Evolutionary conservation across 2,329 filamentous ascomycete genomes (phyloP).

Genomic region (Teratosphaeria nubilosa): DNA sequence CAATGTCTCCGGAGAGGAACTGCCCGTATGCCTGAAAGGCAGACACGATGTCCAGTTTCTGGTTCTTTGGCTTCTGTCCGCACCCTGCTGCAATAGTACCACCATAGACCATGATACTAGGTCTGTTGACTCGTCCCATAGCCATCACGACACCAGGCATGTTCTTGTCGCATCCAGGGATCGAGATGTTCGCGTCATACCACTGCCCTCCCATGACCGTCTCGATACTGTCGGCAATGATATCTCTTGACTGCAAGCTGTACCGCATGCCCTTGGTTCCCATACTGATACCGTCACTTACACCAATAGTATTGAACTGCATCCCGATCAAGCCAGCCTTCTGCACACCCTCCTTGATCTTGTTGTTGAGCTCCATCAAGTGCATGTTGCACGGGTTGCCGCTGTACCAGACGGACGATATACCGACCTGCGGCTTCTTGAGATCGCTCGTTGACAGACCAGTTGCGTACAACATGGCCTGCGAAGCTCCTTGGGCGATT

Average conservation of each 20-base stretch:
- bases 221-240: slow-evolving; percentile 97
- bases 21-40: slow-evolving; percentile 97
- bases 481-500: slow-evolving; percentile 94
- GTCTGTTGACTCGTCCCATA: slow-evolving; percentile 89
- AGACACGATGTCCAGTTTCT: slow-evolving; percentile 63
- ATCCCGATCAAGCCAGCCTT: slow-evolving; percentile 74
- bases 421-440: slow-evolving; percentile 94
- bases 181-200: slow-evolving; percentile 95
- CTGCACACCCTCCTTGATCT: slow-evolving; percentile 62
- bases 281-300: slow-evolving; percentile 97
- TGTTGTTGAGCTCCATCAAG: slow-evolving; percentile 74
- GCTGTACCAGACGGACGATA: slow-evolving; percentile 95
- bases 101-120: slow-evolving; percentile 95
- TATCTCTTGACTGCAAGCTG: slow-evolving; percentile 69
- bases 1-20: slow-evolving; percentile 84
- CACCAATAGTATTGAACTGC: slow-evolving; percentile 98
- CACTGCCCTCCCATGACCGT: slow-evolving; percentile 98
- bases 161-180: slow-evolving; percentile 98
- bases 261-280: slow-evolving; percentile 95
- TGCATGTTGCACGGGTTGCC: slow-evolving; percentile 99
- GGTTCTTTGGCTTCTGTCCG: slow-evolving; percentile 59
- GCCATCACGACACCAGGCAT: slow-evolving; percentile 72
- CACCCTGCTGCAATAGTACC: slow-evolving; percentile 90
- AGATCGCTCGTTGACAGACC: slow-evolving; percentile 78
- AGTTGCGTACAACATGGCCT: slow-evolving; percentile 97